Conservation (phyloP, 768 basidiomycete species). For the Tubosaeta sp. region DNA sequence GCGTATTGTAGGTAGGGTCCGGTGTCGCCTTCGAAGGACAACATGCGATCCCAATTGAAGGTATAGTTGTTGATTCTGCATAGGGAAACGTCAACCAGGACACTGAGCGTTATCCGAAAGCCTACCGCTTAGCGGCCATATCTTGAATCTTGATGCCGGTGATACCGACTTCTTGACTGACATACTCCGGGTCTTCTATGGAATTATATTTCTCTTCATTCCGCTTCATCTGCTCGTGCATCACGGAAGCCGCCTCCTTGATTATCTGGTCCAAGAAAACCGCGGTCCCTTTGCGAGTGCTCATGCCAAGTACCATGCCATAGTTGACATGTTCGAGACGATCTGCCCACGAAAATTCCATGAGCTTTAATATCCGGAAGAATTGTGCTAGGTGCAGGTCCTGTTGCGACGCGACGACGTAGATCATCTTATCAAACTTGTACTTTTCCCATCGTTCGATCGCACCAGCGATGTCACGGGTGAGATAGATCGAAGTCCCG, state of each 20-base stretch:
- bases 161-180: conserved; percentile 82
- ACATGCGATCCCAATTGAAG: conserved; percentile 93
- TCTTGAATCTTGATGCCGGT: conserved; percentile 98
- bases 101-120: not conserved
- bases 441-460: conserved; percentile 90
- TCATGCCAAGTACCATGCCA: conserved; percentile 93
- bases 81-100: not conserved
- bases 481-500: conserved; percentile 90
- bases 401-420: conserved; percentile 85
- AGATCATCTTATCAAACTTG: conserved; percentile 90
- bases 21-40: conserved; percentile 93
- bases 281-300: conserved; percentile 86
- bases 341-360: conserved; percentile 86
- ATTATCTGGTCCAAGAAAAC: conserved; percentile 94
- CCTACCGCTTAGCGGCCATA: conserved; percentile 89
- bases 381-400: conserved; percentile 87
- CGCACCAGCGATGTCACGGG: conserved; percentile 92
- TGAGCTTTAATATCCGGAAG: conserved; percentile 88
- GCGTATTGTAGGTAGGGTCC: conserved; percentile 97
- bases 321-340: conserved; percentile 86
- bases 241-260: conserved; percentile 78
- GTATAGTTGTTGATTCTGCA: conserved; percentile 90
- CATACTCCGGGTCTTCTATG: conserved; percentile 81
- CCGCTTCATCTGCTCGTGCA: conserved; percentile 96
- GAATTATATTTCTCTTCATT: conserved; percentile 91